A percentile compares a stretch with the other conserved stretches of the same genome.
phyloP scores from a whole-genome alignment of 139 green algal genomes.

The Micractinium sp. region DNA sequence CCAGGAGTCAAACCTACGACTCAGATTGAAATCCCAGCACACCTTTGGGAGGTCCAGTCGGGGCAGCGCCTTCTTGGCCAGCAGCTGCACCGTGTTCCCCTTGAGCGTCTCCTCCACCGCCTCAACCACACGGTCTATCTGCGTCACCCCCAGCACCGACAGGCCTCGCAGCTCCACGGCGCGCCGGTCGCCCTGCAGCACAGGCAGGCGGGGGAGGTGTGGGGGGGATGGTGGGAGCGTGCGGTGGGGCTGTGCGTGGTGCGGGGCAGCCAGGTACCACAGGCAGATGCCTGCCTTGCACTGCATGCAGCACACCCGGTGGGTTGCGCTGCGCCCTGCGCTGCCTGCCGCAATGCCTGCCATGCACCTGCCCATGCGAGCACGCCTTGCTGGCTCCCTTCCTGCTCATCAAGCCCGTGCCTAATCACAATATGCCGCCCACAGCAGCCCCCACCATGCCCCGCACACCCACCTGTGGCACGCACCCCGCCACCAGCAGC shows the following conservation, averaged over 20 bases:
- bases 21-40: no score
- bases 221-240: neutral
- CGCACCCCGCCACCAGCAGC: constrained; percentile 88
- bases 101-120: constrained; percentile 91
- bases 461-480: constrained; percentile 54
- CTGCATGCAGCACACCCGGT: no score
- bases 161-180: constrained; percentile 80
- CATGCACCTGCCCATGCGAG: no score
- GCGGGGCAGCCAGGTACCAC: neutral
- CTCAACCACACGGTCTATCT: constrained; percentile 94
- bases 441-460: no score
- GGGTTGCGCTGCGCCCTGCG: neutral
- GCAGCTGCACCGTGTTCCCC: constrained; percentile 83
- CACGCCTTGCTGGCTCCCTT: no score
- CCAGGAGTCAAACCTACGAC: no score
- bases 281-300: no score
- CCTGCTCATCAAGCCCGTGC: no score
- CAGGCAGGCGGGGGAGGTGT: neutral
- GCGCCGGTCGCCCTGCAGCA: constrained; percentile 75
- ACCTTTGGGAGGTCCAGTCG: constrained; percentile 93
- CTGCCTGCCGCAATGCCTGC: no score
- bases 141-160: constrained; percentile 78
- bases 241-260: neutral
- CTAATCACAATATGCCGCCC: no score
- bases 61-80: constrained; percentile 85